These are phyloP conservation scores for Amylostereum areolatum DNA, from an alignment of 1,284 basidiomycete species.

Conservation along the genomic window DNA sequence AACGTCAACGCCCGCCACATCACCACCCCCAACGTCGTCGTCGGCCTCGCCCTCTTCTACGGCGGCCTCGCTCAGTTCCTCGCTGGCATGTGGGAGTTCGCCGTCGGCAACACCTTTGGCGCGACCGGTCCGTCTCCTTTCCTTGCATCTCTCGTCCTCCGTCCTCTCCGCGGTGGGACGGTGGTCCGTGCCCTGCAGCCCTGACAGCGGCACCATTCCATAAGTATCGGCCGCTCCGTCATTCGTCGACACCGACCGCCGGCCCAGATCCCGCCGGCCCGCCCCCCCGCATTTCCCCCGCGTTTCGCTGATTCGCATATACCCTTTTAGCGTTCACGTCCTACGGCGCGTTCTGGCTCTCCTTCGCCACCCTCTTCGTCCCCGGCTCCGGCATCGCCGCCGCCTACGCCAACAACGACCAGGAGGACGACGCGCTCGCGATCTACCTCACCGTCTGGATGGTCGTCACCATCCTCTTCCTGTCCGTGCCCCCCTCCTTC, in stretches of 20 bases:
- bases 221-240: too few species aligned
- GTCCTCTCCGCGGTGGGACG: too few species aligned
- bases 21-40: slow-evolving; percentile 61
- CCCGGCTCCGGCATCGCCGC: slow-evolving; percentile 55
- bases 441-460: slow-evolving; percentile 69
- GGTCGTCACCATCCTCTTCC: slow-evolving; percentile 59
- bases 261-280: background rate
- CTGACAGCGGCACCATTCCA: too few species aligned
- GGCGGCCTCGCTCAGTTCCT: slow-evolving; percentile 80
- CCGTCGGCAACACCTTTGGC: slow-evolving; percentile 65
- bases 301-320: too few species aligned
- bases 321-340: slow-evolving; percentile 65
- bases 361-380: slow-evolving; percentile 62
- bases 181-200: too few species aligned
- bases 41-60: slow-evolving; percentile 78
- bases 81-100: slow-evolving; percentile 81
- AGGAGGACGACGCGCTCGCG: slow-evolving; percentile 55
- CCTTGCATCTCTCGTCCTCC: background rate
- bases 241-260: too few species aligned
- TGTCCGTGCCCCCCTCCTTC: slow-evolving; percentile 33
- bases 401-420: slow-evolving; percentile 38
- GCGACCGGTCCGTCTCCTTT: slow-evolving; percentile 51
- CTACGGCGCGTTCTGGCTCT: slow-evolving; percentile 85
- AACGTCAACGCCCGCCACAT: slow-evolving; percentile 52
- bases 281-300: background rate